Evolutionary conservation across 495 filamentous ascomycete species (phyloP), one percentile per base, ranked within the genome.

Genomic region (Letharia lupina): DNA sequence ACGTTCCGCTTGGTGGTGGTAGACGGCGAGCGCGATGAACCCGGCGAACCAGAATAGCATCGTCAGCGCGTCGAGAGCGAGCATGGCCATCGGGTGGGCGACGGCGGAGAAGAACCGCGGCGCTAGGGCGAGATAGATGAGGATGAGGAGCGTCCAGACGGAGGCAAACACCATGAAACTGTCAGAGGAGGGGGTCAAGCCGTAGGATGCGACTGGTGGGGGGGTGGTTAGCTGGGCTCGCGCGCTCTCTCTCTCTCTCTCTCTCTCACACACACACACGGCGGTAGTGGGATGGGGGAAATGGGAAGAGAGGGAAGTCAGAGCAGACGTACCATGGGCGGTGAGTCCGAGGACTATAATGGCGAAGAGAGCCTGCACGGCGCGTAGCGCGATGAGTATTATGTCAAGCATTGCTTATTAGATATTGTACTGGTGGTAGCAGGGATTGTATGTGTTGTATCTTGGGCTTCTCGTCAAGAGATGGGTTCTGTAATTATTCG

Each of bases 41-140:
- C 90, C 90, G 0, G 87, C 86, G 73, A 96, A 91, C 91, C 91
- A 95, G 79, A 93, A 94, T 39, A 94, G 81, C 81, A 86, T 88
- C 18, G 91, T 93, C 20, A 94, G 61, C 54, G 78, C 77, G 67
- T 93, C 88, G 47, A 88, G 77, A 28, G 70, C 87, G 15, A 89
- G 77, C 6, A 91, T 61, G 12, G 58, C 60, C 33, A 84, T 79
- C 16, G 78, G 81, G 74, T 90, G 85, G 62, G 83, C 82, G 15
- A 86, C 63, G 52, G 74, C 76, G 4, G 87, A 78, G 71, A 84
- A 79, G 73, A 83, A 84, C n/a, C 81, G 74, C 0, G 89, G 89
- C 4, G 82, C 78, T 6, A 91, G 58, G 64, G 81, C 78, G 61
- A 94, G 80, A 75, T 89, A 92, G 45, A 79, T 72, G 23, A 90